Base-by-base conservation (phyloP, 2,329 filamentous ascomycete species). In the Juglanconis sp. region DNA sequence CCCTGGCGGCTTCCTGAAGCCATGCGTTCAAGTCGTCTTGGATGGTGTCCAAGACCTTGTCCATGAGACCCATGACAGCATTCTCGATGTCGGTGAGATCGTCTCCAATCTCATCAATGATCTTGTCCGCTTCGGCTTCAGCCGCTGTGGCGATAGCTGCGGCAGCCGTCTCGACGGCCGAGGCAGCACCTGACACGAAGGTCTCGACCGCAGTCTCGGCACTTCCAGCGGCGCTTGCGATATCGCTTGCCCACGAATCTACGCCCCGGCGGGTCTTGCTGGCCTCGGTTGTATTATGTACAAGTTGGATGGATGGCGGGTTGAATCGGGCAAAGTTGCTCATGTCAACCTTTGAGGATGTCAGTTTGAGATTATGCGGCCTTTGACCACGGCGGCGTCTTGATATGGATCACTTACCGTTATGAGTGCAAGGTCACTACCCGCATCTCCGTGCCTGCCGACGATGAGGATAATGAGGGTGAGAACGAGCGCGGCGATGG, bases 1-100 rank as follows among this genome's bases (percentile, higher is more conserved):
- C 36, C 3, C 35, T 40, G 32, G 61, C 54, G n/a, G 48, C 51
- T 36, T 63, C 61, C 35, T 57, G 44, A 15, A 63, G 61, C 61
- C 61, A 63, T 17, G 50, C 49, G 53, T 63, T 63, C 5, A 63
- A 50, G 36, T 53, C 46, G 51, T 63, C 61, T 44, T 63, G 61
- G 40, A 63, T 60, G 24, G 61, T 57, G 24, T 50, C 54, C 15
- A 63, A 53, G 49, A 60, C 58, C 38, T 57, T 60, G 17, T 63
- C 61, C 57, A 63, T 60, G 44, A 63, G 61, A 11, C 61, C 61
- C 50, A 35, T 36, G 44, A 63, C 57, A 8, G 57, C 61, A 13
- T 50, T 42, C 13, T 60, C 61, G 51, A 63, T 46, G 10, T 60
- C 57, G 11, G 57, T 57, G 17, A 63, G 57, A 35, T 31, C 40